Percentiles rank a stretch among this genome's conserved stretches.
These are phyloP conservation scores for Aureobasidium pullulans DNA, from an alignment of 2,329 filamentous ascomycete species.

Conservation along the genomic window DNA sequence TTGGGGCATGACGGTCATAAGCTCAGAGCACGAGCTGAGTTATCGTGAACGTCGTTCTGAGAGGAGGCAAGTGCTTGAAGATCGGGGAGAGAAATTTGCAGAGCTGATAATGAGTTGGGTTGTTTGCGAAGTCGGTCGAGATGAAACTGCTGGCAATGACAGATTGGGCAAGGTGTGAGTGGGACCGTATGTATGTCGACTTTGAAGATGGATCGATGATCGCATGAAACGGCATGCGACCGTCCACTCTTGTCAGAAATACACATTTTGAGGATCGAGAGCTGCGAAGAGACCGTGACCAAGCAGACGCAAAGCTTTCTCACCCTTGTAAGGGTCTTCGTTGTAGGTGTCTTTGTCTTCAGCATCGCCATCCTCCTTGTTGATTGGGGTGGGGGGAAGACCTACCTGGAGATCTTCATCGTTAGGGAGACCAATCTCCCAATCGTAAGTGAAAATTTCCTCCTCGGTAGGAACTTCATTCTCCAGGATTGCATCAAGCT, in stretches of 20 bases:
- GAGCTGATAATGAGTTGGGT: background rate
- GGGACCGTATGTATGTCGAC: too few relatives aligned
- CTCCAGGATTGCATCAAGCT: slow-evolving; percentile 28
- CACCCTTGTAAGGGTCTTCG: slow-evolving; percentile 13
- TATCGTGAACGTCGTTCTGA: background rate
- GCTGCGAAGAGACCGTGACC: slow-evolving; percentile 20
- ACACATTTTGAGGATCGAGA: slow-evolving; percentile 20
- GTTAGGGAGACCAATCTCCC: slow-evolving; percentile 7
- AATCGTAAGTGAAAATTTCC: background rate
- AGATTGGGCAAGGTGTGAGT: too few relatives aligned
- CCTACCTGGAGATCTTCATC: slow-evolving; percentile 17
- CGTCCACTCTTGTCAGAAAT: background rate
- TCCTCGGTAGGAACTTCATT: slow-evolving; percentile 16
- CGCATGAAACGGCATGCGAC: background rate
- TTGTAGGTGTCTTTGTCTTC: slow-evolving; percentile 19
- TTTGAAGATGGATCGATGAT: background rate
- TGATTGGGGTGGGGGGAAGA: slow-evolving; percentile 11
- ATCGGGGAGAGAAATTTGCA: too few relatives aligned
- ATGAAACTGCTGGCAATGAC: too few relatives aligned
- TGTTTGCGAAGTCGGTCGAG: background rate
- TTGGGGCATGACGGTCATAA: background rate
- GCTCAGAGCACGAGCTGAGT: background rate
- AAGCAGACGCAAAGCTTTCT: slow-evolving; percentile 16
- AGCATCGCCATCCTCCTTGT: slow-evolving; percentile 14
- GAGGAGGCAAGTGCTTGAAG: background rate